Evolutionary conservation across 2,329 filamentous ascomycete species (phyloP).

Genomic region (Bipolaris zeicola): DNA sequence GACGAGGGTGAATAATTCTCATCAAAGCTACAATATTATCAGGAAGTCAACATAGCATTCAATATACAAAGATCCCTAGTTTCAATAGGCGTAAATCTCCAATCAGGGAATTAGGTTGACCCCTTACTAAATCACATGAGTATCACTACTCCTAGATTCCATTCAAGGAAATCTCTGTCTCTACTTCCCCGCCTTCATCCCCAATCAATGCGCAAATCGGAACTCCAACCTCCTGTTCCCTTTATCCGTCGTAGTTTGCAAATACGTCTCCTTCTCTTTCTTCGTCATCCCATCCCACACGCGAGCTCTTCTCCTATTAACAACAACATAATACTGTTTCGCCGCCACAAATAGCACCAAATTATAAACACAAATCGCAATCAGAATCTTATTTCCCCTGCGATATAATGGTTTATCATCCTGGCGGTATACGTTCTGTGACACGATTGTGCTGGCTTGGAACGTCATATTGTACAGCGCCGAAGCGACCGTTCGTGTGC

Average conservation of each 20-base stretch:
- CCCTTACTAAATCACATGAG: too few species aligned
- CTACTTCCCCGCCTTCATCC: not conserved
- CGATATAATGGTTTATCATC: conserved; percentile 59
- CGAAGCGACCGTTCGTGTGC: conserved; percentile 51
- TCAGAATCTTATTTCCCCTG: conserved; percentile 60
- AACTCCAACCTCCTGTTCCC: conserved; percentile 46
- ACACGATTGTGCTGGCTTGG: conserved; percentile 41
- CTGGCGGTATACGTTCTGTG: conserved; percentile 58
- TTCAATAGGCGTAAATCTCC: too few species aligned
- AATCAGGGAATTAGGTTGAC: too few species aligned
- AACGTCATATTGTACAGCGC: conserved; percentile 53
- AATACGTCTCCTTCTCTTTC: conserved; percentile 44
- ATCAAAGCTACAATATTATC: too few species aligned
- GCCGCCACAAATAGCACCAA: conserved; percentile 58
- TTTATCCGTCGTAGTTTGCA: conserved; percentile 44
- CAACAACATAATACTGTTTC: conserved; percentile 60
- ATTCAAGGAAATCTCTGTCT: too few species aligned
- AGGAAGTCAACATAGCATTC: not conserved
- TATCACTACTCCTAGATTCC: too few species aligned
- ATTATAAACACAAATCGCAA: conserved; percentile 58
- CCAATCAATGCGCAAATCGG: not conserved
- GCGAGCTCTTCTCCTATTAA: conserved; percentile 52
- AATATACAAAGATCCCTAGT: not conserved
- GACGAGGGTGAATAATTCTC: not conserved
- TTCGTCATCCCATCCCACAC: conserved; percentile 43